Base-by-base conservation (phyloP, 495 filamentous ascomycete genomes). In the Aspergillus indologenus region DNA sequence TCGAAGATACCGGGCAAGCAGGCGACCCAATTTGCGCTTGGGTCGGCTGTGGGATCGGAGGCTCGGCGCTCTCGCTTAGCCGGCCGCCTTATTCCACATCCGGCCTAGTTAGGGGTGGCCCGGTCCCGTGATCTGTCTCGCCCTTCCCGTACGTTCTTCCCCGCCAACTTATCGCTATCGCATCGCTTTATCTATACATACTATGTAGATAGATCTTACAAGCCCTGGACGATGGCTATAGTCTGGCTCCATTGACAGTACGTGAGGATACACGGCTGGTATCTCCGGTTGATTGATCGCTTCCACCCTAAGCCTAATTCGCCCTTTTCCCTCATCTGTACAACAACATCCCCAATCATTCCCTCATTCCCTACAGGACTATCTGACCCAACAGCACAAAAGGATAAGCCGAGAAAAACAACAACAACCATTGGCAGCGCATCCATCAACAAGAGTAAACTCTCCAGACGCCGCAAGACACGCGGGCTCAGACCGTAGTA, bases 51-150 rank as follows among this genome's bases (percentile, higher is more conserved):
- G 73, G 71, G 72, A 73, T 76, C 69, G 69, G 66, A 60, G 61
- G 52, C 56, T 67, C 66, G 64, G 68, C 64, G 55, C 53, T 40
- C 65, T 77, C 75, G 76, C 76, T 77, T 79, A 77, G 67, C 69
- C 64, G 57, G 65, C 15, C 22, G 48, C 17, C 23, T 18, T 51
- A 51, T 69, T 54, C 65, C 49, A 29, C 21, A 58, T 45, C 3
- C 3, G 58, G 66, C 21, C 62, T 76, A 76, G 68, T 68, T 72
- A 66, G 72, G 74, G 66, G 60, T 61, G 66, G 59, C 52, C 31
- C 31, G 46, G 61, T 73, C 75, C 63, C 72, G 73, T 76, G 75
- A 75, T 67, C 51, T 17, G 44, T 8, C 61, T 68, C 34, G 65
- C 66, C 73, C 73, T 71, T 60, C n/a, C 47, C 23, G 45, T 15